Evolutionary conservation across 768 basidiomycete genomes (phyloP), one percentile per base, ranked within the genome.

Genomic region (Multifurca ochricompacta): DNA sequence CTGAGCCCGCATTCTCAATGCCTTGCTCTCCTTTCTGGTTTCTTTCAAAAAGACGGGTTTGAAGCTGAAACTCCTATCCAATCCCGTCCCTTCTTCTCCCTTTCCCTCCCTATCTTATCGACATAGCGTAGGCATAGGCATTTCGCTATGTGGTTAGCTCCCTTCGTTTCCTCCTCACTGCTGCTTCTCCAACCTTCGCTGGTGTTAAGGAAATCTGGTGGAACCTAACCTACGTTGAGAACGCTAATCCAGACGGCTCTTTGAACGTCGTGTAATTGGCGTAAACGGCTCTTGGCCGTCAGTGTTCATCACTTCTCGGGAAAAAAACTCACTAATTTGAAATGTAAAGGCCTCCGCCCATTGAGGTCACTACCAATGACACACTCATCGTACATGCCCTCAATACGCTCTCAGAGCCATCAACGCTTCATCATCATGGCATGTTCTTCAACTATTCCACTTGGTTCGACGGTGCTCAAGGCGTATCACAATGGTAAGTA

Each of bases 221-320:
- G 92, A 86, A 96, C 67, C 77, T 97, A 68, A 86, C 91, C 45
- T 94, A 90, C 56, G 83, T 90, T 50, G 68, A 82, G 25, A 69
- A 82, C 56, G 86, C 79, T 42, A 90, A 84, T 69, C 95, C 95
- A 2, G 92, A 95, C 65, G 90, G 87, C 5, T 92, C 48, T 79
- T 71, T 48, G 73, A 80, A 11, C 82, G 94, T 44, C 74, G 82
- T 8, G 91, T 82, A 46, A 80, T 96, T 46, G 93, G 93, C 49
- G 81, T 96, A 47, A 97, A 97, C 65, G 81, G 82, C 18, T 86
- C 88, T 5, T 98, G 94, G 95, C 94, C 94, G 85, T 93, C 68
- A 67, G 91, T 74, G 18, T 46, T 30, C 18, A 32, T 37, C 13
- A 18, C n/a, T n/a, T n/a, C n/a, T n/a, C n/a, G n/a, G n/a, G n/a